Base-by-base conservation (phyloP, 2,329 filamentous ascomycete species). In the Talaromyces marneffei region DNA sequence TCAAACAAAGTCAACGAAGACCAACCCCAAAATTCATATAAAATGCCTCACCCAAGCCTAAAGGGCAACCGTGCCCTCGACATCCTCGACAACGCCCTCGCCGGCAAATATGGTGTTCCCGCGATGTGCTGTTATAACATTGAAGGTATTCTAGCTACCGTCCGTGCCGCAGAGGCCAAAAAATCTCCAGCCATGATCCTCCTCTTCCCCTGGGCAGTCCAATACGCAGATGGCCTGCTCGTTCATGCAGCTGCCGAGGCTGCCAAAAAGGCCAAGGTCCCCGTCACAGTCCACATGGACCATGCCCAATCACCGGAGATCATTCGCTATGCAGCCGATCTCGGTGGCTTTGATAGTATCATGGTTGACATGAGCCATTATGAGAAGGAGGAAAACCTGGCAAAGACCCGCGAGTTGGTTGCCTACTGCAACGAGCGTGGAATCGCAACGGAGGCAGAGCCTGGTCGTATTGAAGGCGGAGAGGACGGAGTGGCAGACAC, bases 321-420 rank as follows among this genome's bases (percentile, higher is more conserved):
- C 33, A 84, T 87, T 65, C 81, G 82, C 16, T 78, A 76, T 4
- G 85, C 86, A 0, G 86, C 85, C 0, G 80, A 86, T 66, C 80
- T 84, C n/a, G 78, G 82, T 55, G 81, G 77, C 2, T 90, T 90
- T 66, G 87, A 90, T 73, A 84, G 82, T 64, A 89, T 91, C 70
- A 90, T 91, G 87, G 84, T 90, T 0, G 88, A 91, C 73, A 91
- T 91, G 87, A 85, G 81, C 62, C 87, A 90, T 70, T 85, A 88
- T 69, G 86, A 88, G 66, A 86, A 85, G 66, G 85, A 82, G 59
- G 87, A 90, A 75, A 91, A 91, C 69, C 77, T 91, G 39, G 77
- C 80, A 2, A 80, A 83, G 69, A 90, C 87, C 20, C 78, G 78
- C 56, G 84, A 88, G 65, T 75, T 90, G 56, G 85, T 85, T 6